Conservation (phyloP, 2,329 filamentous ascomycete species). For the Cryoendolithus antarcticus region DNA sequence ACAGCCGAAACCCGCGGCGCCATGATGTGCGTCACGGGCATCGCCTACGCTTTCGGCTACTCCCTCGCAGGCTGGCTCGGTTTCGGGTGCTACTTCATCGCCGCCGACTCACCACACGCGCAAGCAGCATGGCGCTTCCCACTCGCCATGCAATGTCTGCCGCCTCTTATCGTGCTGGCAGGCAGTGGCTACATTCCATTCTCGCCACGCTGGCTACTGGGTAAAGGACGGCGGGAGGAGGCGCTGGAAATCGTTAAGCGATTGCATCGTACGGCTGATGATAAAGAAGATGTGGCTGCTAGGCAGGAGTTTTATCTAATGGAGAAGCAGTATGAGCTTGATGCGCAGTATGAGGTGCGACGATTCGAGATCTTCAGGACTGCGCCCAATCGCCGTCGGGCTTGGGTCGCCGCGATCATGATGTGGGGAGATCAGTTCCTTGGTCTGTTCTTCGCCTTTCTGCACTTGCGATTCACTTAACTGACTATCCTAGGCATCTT, state of each 20-base stretch:
- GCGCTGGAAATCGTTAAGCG: slow-evolving; percentile 28
- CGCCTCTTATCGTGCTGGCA: slow-evolving; percentile 28
- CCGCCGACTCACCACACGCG: slow-evolving; percentile 18
- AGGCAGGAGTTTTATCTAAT: slow-evolving; percentile 33
- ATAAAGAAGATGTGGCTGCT: slow-evolving; percentile 27
- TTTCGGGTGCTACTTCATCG: slow-evolving; percentile 28
- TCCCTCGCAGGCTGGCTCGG: slow-evolving; percentile 29
- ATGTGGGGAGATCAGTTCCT: slow-evolving; percentile 22
- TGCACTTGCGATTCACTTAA: slow-evolving; percentile 15
- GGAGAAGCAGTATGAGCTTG: slow-evolving; percentile 31
- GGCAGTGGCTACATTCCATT: slow-evolving; percentile 29
- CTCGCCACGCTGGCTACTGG: slow-evolving; percentile 33
- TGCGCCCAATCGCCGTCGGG: slow-evolving; percentile 27
- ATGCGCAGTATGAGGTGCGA: slow-evolving; percentile 22
- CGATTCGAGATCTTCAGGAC: slow-evolving; percentile 32
- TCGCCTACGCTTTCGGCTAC: slow-evolving; percentile 32
- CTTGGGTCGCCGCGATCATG: slow-evolving; percentile 28
- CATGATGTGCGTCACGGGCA: slow-evolving; percentile 29
- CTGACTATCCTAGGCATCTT: slow-evolving; percentile 20
- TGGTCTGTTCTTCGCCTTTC: slow-evolving; percentile 7
- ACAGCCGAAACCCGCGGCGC: slow-evolving; percentile 28
- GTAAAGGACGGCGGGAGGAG: slow-evolving; percentile 31
- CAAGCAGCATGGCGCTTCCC: slow-evolving; percentile 35
- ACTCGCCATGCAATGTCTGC: slow-evolving; percentile 31
- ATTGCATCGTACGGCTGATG: slow-evolving; percentile 31